A percentile compares a stretch with the other conserved stretches of the same genome.
Conservation (phyloP, 768 basidiomycete species). For the Boletus subcaerulescens region DNA sequence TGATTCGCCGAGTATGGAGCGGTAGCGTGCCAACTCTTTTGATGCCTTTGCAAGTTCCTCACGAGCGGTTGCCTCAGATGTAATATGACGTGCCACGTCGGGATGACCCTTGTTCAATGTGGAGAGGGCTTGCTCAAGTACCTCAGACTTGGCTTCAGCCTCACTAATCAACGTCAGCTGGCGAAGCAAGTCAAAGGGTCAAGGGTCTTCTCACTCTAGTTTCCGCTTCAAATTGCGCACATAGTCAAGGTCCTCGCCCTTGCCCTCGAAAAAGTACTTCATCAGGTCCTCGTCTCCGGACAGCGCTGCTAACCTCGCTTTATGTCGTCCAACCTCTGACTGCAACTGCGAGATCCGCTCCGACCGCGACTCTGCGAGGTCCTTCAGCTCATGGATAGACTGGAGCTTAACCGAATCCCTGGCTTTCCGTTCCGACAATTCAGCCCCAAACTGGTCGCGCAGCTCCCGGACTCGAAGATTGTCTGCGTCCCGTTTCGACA, state of each 20-base stretch:
- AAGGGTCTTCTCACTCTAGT: conserved; percentile 45
- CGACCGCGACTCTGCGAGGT: conserved; percentile 62
- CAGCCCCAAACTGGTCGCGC: conserved; percentile 64
- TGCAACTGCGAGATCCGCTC: conserved; percentile 70
- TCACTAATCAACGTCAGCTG: conserved; percentile 39
- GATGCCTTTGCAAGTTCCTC: conserved; percentile 45
- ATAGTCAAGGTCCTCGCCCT: conserved; percentile 50
- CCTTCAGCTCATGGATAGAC: conserved; percentile 62
- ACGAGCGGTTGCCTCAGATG: conserved; percentile 48
- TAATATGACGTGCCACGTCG: conserved; percentile 49
- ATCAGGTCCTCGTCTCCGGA: conserved; percentile 70
- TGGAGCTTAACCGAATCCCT: conserved; percentile 57
- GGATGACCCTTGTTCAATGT: conserved; percentile 47
- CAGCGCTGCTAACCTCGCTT: conserved; percentile 73
- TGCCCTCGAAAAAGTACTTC: conserved; percentile 60
- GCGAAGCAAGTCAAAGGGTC: neutral
- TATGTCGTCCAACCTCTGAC: conserved; percentile 71
- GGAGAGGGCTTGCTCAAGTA: conserved; percentile 51
- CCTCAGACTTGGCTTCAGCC: conserved; percentile 47
- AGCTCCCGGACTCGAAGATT: conserved; percentile 66
- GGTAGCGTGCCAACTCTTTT: conserved; percentile 57
- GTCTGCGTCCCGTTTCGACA: conserved; percentile 65
- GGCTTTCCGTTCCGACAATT: conserved; percentile 65
- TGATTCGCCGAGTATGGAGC: conserved; percentile 59
- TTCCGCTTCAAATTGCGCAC: conserved; percentile 52